Evolutionary conservation across 1,284 basidiomycete species (phyloP).

Genomic region (Papiliotrema fonsecae): DNA sequence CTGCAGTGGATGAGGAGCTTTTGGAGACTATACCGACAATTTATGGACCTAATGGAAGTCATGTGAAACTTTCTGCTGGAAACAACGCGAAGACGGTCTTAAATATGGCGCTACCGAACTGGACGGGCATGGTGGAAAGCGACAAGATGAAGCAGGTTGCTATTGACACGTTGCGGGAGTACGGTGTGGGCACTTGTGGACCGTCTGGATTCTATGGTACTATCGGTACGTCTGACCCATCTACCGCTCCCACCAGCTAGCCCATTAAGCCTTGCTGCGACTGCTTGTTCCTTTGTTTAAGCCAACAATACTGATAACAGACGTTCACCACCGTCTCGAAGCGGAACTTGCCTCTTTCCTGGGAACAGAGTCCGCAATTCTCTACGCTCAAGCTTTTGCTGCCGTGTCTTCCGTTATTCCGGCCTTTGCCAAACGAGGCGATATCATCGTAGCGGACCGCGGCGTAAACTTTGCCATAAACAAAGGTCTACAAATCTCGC

Average conservation of each 20-base stretch:
- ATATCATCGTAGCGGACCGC: slow-evolving; percentile 96
- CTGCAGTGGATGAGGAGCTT: slow-evolving; percentile 62
- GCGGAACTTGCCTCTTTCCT: slow-evolving; percentile 84
- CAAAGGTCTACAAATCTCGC: slow-evolving; percentile 94
- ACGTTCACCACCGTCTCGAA: slow-evolving; percentile 88
- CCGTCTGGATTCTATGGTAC: slow-evolving; percentile 98
- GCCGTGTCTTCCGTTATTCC: slow-evolving; percentile 93
- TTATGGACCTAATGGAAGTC: slow-evolving; percentile 72
- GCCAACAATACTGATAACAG: slow-evolving; percentile 52
- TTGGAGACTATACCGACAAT: slow-evolving; percentile 72
- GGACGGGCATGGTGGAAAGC: slow-evolving; percentile 82
- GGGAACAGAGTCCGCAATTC: slow-evolving; percentile 79
- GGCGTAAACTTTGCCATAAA: slow-evolving; percentile 92
- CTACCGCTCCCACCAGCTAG: too few species aligned
- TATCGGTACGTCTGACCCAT: too few species aligned
- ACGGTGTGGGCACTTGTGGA: slow-evolving; percentile 93
- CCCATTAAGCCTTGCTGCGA: too few species aligned
- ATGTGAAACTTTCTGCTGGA: slow-evolving; percentile 63
- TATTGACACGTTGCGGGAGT: slow-evolving; percentile 79
- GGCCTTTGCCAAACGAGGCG: slow-evolving; percentile 95
- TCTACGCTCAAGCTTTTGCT: slow-evolving; percentile 92
- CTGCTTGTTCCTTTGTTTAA: too few species aligned
- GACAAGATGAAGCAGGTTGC: slow-evolving; percentile 82
- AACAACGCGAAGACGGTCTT: slow-evolving; percentile 45
- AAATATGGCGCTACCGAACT: slow-evolving; percentile 91